Base-by-base conservation (phyloP, 1,284 basidiomycete genomes). In the Anthracocystis panici-leucophaei region DNA sequence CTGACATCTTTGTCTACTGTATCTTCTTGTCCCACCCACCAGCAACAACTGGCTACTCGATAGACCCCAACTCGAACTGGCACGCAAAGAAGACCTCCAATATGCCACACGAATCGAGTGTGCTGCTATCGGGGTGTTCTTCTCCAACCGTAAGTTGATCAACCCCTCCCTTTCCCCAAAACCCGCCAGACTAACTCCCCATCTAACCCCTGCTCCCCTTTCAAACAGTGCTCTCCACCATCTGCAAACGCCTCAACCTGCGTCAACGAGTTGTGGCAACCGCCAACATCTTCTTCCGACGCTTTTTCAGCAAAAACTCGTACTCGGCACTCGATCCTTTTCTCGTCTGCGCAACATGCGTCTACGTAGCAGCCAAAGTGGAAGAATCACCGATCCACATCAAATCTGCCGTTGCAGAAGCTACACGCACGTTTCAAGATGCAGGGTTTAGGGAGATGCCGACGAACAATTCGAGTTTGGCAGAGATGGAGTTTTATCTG, bases 401-500 rank as follows among this genome's bases (percentile, higher is more conserved):
- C 87, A 97, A 97, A 87, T 92, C 89, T 65, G 91, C 96, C 21
- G 91, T 96, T n/a, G 87, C 90, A 0, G 95, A 97, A 83, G 91
- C 94, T 0, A 89, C 92, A 65, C 49, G 69, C 23, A 49, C 48
- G 16, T 77, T 74, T 31, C 62, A 70, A 50, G 81, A 82, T 45
- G 48, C 71, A 0, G 79, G 79, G 0, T 75, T 65, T 50, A 33
- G 64, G 0, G 52, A 89, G 35, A 94, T 96, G 80, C 91, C 93
- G 0, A 89, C 91, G 0, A 94, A 97, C 82, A 91, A 94, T 77
- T 74, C 79, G 25, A 90, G 91, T n/a, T 87, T 99, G 6, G 96
- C 95, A 5, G 95, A 98, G 85, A 97, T 97, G 95, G 96, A 98
- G 85, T 98, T 98, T 87, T 98, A 97, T 86, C 90, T 99, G 14